Evolutionary conservation across 495 filamentous ascomycete genomes (phyloP).

Genomic region (Penicillium coffeae): DNA sequence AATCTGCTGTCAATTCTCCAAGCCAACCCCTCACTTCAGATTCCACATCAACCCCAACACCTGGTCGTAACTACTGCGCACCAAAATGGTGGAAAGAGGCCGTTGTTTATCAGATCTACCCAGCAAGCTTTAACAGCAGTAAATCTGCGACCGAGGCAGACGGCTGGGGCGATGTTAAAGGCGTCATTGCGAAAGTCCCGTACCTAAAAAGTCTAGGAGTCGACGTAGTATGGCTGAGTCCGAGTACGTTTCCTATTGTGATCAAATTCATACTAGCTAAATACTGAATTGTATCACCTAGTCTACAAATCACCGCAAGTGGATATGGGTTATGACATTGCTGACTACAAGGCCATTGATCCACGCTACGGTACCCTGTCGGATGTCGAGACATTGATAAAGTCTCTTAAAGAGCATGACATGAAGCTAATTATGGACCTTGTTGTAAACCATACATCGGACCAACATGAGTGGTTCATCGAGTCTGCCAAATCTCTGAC

Average conservation of each 20-base stretch:
- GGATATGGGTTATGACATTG: slow-evolving; percentile 55
- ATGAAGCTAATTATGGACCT: slow-evolving; percentile 56
- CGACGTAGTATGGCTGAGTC: slow-evolving; percentile 39
- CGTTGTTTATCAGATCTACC: slow-evolving; percentile 41
- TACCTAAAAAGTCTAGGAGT: slow-evolving; percentile 49
- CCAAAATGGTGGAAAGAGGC: slow-evolving; percentile 45
- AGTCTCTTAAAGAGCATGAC: slow-evolving; percentile 43
- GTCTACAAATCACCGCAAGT: slow-evolving; percentile 52
- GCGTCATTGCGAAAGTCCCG: slow-evolving; percentile 54
- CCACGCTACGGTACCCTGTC: slow-evolving; percentile 51
- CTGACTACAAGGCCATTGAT: slow-evolving; percentile 55
- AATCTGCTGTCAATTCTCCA: too few relatives aligned
- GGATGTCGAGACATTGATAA: slow-evolving; percentile 52
- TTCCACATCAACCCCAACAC: too few relatives aligned
- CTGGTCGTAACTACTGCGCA: too few relatives aligned
- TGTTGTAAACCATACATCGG: slow-evolving; percentile 57
- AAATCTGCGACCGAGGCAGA: too few relatives aligned
- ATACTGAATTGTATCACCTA: too few relatives aligned
- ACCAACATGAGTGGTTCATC: slow-evolving; percentile 56
- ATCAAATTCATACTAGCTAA: too few relatives aligned
- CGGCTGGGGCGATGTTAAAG: slow-evolving; percentile 55
- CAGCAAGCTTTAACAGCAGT: slow-evolving; percentile 37
- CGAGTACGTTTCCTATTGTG: too few relatives aligned
- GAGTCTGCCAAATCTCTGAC: slow-evolving; percentile 45
- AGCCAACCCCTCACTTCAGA: too few relatives aligned